Percentiles rank a stretch among this genome's conserved stretches.
Conservation (phyloP, 495 filamentous ascomycete genomes). For the Arthonia radiata region DNA sequence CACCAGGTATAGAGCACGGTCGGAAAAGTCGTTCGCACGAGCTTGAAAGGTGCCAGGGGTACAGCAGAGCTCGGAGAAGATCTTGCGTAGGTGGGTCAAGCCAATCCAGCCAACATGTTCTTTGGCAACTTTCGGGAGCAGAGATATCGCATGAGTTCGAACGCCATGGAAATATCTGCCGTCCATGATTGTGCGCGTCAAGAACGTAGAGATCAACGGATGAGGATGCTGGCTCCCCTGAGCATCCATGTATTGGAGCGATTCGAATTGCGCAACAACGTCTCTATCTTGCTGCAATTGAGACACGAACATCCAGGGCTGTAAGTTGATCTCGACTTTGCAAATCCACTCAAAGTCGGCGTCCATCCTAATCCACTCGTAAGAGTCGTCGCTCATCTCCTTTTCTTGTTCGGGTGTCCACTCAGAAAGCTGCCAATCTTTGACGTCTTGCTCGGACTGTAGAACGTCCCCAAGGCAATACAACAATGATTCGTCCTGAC, state of each 20-base stretch:
- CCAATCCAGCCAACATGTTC: constrained; percentile 54
- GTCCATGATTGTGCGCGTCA: constrained; percentile 75
- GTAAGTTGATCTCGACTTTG: constrained; percentile 52
- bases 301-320: constrained; percentile 88
- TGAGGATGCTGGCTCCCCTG: constrained; percentile 40
- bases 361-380: constrained; percentile 96
- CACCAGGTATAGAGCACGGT: constrained; percentile 56
- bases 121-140: constrained; percentile 46
- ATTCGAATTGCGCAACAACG: constrained; percentile 77
- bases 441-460: constrained; percentile 52
- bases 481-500: constrained; percentile 59
- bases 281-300: constrained; percentile 95
- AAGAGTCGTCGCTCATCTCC: constrained; percentile 82
- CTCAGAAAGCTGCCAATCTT: constrained; percentile 62
- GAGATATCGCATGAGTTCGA: constrained; percentile 51
- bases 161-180: constrained; percentile 82
- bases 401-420: constrained; percentile 73
- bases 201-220: constrained; percentile 58
- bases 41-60: constrained; percentile 46
- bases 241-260: constrained; percentile 32
- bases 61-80: constrained; percentile 77
- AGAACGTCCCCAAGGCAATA: constrained; percentile 88
- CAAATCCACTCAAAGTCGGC: constrained; percentile 97
- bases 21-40: constrained; percentile 66
- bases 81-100: constrained; percentile 54